Evolutionary conservation across 2,329 filamentous ascomycete species (phyloP).

Genomic region (Aspergillus latus): DNA sequence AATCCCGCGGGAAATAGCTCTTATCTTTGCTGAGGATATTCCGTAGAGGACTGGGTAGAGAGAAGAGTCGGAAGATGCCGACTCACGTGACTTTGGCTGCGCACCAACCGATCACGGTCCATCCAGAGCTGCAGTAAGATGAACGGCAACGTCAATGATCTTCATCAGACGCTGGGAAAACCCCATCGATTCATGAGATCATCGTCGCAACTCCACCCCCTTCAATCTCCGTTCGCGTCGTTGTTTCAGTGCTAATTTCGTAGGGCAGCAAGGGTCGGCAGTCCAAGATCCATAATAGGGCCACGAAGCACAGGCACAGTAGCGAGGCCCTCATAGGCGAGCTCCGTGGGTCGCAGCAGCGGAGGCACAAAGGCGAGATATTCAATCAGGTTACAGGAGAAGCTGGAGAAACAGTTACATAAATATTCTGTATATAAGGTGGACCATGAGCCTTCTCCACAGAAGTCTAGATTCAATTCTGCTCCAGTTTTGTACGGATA

Average conservation of each 20-base stretch:
- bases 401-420: conserved; percentile 1
- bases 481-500: background rate
- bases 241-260: background rate
- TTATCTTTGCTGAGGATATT: background rate
- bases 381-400: background rate
- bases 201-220: background rate
- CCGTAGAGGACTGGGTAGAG: background rate
- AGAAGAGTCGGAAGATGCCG: background rate
- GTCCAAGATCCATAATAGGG: background rate
- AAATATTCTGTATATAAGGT: background rate
- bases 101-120: background rate
- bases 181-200: background rate
- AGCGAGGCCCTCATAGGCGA: background rate
- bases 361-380: background rate
- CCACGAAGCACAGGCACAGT: background rate
- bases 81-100: background rate
- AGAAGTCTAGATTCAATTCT: conserved; percentile 2
- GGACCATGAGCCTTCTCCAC: background rate
- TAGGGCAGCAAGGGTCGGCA: background rate
- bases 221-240: background rate
- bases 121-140: background rate
- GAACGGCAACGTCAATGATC: background rate
- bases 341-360: background rate
- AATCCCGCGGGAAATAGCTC: background rate
- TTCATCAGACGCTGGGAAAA: background rate